These are phyloP conservation scores for Henckelia pumila DNA, from an alignment of 257 asterid species.

Conservation along the genomic window DNA sequence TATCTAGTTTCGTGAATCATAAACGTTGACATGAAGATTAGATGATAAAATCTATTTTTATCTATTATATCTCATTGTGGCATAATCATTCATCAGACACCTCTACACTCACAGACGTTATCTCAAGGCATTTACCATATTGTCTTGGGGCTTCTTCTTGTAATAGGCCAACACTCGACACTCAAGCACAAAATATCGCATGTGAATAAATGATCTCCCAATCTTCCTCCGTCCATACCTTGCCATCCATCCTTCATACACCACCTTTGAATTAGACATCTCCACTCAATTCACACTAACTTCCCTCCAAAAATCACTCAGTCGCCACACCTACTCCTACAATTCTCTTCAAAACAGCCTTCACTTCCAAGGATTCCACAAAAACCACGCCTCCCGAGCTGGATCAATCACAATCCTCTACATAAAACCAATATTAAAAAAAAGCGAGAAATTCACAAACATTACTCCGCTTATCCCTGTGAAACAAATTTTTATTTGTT, in stretches of 20 bases:
- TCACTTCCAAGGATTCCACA: no score
- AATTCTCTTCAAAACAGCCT: no score
- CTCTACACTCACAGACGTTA: slow-evolving; percentile 15
- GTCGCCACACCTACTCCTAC: no score
- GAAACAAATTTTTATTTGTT: no score
- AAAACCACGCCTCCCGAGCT: background rate
- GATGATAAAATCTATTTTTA: slow-evolving; percentile 20
- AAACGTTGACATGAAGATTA: slow-evolving; percentile 15
- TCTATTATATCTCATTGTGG: slow-evolving; percentile 22
- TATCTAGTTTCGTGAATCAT: background rate
- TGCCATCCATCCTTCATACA: slow-evolving; percentile 99
- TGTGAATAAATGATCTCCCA: slow-evolving; percentile 90
- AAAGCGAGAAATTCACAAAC: background rate
- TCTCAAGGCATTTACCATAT: slow-evolving; percentile 51
- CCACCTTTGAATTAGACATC: slow-evolving; percentile 87
- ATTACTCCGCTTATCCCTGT: no score
- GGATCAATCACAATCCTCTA: no score
- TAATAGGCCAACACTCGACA: slow-evolving; percentile 84
- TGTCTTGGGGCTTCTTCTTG: slow-evolving; percentile 95
- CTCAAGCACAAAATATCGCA: slow-evolving; percentile 95
- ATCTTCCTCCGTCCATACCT: slow-evolving; percentile 97
- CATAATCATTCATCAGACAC: slow-evolving; percentile 9
- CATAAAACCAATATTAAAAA: no score
- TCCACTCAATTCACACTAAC: slow-evolving; percentile 20
- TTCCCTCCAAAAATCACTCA: no score